These are phyloP conservation scores for Ogataea allantospora DNA, from an alignment of 805 yeast species.

Conservation along the genomic window DNA sequence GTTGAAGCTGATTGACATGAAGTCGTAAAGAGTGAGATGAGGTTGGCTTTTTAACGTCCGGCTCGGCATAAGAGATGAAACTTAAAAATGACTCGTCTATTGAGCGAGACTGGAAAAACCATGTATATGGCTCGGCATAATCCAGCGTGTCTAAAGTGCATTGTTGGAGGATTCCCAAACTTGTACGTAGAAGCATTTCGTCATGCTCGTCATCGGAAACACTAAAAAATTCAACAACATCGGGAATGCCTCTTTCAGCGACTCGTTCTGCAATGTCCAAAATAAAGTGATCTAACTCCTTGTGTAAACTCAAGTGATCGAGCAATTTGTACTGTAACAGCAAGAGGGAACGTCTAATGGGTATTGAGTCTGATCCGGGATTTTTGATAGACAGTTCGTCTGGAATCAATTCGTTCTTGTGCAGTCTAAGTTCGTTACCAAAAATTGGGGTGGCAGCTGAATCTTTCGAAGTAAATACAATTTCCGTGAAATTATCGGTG, in stretches of 20 bases:
- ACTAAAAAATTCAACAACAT: slow-evolving; percentile 17
- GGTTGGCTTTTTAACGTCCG: slow-evolving; percentile 2
- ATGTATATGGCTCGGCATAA: slow-evolving; percentile 7
- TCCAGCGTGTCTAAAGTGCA: slow-evolving; percentile 12
- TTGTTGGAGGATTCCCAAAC: slow-evolving; percentile 12
- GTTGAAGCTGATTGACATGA: slow-evolving; percentile 1
- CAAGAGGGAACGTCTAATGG: slow-evolving; percentile 14
- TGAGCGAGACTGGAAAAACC: slow-evolving; percentile 13
- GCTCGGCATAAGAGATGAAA: slow-evolving; percentile 12
- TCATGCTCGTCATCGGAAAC: slow-evolving; percentile 1
- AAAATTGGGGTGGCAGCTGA: slow-evolving; percentile 14
- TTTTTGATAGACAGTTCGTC: slow-evolving; percentile 3
- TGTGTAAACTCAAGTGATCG: not conserved
- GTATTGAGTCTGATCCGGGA: slow-evolving; percentile 15
- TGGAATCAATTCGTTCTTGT: slow-evolving; percentile 4
- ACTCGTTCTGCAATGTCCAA: slow-evolving; percentile 10
- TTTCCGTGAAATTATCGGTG: slow-evolving; percentile 13
- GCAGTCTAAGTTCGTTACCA: slow-evolving; percentile 17
- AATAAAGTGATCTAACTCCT: slow-evolving; percentile 6
- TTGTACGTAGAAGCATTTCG: slow-evolving; percentile 11
- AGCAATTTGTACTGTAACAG: slow-evolving; percentile 9
- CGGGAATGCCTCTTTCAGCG: slow-evolving; percentile 3
- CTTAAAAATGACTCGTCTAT: slow-evolving; percentile 10
- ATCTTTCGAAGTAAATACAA: slow-evolving; percentile 16
- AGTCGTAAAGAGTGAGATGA: not conserved